Base-by-base conservation (phyloP, 768 basidiomycete genomes). In the Russula lepida region DNA sequence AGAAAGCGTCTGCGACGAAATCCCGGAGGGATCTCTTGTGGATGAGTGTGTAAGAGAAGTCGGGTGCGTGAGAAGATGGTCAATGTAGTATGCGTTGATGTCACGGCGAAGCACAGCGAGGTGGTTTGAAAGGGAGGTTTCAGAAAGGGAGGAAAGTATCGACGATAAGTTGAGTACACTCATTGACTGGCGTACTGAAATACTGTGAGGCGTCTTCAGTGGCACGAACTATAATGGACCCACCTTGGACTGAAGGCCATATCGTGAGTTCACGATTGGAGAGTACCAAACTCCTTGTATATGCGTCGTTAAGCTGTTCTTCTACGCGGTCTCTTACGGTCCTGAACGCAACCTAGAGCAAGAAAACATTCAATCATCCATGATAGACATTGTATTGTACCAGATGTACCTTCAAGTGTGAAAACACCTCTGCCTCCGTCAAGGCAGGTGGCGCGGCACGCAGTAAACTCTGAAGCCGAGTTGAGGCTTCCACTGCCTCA, bases 221-320 rank as follows among this genome's bases (percentile, higher is more conserved):
- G 19, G 56, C 30, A 54, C 27, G 30, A 15, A 35, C 39, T 53
- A 35, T 53, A 77, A 77, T 74, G 73, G 48, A 70, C 75, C 28
- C 43, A 76, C 80, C 77, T 64, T 72, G 78, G n/a, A 87, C 77
- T 28, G 76, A 75, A 13, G 80, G 72, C 56, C 73, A 75, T 54
- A 90, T 76, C 30, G 73, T 71, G 30, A 89, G 66, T 61, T 78
- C 77, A 17, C 75, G 76, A 4, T 80, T 72, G 27, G 79, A 77
- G 30, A 87, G 69, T 2, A 76, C 68, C 27, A 91, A 71, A 67
- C 85, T 78, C 67, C 83, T 78, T 23, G 80, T 71, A 68, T 83
- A 90, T 3, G 85, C 85, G 50, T 88, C 83, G 64, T 77, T 81
- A 25, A 92, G 76, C 67, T 89, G 84, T 62, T 91, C 90, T 68